phyloP scores from a whole-genome alignment of 495 filamentous ascomycete genomes.

The Podospora comata region DNA sequence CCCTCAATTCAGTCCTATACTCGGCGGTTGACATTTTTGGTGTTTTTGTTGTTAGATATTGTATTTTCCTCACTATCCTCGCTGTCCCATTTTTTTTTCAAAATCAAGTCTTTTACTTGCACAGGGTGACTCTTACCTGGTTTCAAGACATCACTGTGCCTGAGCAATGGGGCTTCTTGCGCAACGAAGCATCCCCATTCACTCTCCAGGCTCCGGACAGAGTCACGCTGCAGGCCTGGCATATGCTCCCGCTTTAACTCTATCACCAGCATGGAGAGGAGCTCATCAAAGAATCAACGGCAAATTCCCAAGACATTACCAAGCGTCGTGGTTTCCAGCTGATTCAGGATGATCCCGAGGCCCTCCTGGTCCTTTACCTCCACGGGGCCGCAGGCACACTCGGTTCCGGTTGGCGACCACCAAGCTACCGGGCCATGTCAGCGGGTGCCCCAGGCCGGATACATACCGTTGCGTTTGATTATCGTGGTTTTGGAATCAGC shows the following conservation, averaged over 20 bases:
- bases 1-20: background rate
- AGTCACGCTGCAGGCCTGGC: slow-evolving; percentile 63
- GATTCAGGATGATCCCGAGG: slow-evolving; percentile 55
- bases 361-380: slow-evolving; percentile 57
- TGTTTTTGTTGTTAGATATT: slow-evolving; percentile 30
- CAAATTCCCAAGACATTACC: slow-evolving; percentile 50
- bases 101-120: slow-evolving; percentile 52
- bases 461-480: slow-evolving; percentile 70
- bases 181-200: slow-evolving; percentile 70
- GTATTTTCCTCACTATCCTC: slow-evolving; percentile 44
- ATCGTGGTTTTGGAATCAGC: slow-evolving; percentile 80
- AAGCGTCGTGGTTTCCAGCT: slow-evolving; percentile 52
- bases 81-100: slow-evolving; percentile 53
- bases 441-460: slow-evolving; percentile 50
- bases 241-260: slow-evolving; percentile 60
- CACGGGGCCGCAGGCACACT: slow-evolving; percentile 62
- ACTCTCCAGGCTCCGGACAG: slow-evolving; percentile 52
- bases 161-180: slow-evolving; percentile 76
- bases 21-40: slow-evolving; percentile 26
- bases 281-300: slow-evolving; percentile 46
- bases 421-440: slow-evolving; percentile 59
- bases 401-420: slow-evolving; percentile 56
- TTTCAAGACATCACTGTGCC: slow-evolving; percentile 64
- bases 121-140: slow-evolving; percentile 63
- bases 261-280: slow-evolving; percentile 54